phyloP scores from a whole-genome alignment of 768 basidiomycete genomes.

The Tylopilus cervinicoccineus region DNA sequence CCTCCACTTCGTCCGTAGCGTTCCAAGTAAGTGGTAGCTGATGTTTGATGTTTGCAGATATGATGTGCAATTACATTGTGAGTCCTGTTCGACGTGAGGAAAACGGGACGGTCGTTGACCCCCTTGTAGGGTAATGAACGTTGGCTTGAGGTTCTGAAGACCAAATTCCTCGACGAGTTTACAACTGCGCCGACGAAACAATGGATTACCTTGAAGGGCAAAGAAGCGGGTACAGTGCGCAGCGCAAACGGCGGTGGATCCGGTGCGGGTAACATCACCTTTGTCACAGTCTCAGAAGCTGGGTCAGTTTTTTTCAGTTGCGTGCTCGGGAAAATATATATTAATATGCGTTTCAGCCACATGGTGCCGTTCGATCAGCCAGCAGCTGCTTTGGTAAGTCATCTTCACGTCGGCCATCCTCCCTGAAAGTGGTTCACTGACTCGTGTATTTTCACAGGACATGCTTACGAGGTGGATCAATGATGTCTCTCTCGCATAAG shows the following conservation, averaged over 20 bases:
- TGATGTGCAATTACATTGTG: slow-evolving; percentile 86
- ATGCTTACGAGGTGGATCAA: slow-evolving; percentile 57
- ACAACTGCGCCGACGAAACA: slow-evolving; percentile 41
- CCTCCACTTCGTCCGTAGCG: not conserved
- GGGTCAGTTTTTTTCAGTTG: slow-evolving; percentile 48
- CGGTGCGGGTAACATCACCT: slow-evolving; percentile 81
- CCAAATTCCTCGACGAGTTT: slow-evolving; percentile 62
- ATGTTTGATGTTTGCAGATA: slow-evolving; percentile 42
- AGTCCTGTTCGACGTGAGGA: slow-evolving; percentile 11
- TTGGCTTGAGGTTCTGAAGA: slow-evolving; percentile 66
- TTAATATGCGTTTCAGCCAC: slow-evolving; percentile 45
- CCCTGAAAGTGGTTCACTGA: not conserved
- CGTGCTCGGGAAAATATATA: not conserved
- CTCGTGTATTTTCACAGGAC: slow-evolving; percentile 37
- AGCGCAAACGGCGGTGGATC: slow-evolving; percentile 60
- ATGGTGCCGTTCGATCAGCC: slow-evolving; percentile 93
- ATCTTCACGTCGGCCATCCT: not conserved
- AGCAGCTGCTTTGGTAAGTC: slow-evolving; percentile 71
- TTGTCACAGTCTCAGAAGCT: slow-evolving; percentile 72
- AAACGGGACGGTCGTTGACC: not conserved
- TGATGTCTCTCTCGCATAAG: slow-evolving; percentile 43
- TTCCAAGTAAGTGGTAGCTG: slow-evolving; percentile 7
- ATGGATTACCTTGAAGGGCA: slow-evolving; percentile 55
- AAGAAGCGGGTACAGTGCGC: slow-evolving; percentile 63
- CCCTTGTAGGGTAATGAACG: slow-evolving; percentile 62